These are phyloP conservation scores for Backusella mclennaniae DNA, from an alignment of 192 early-diverging fungal genomes.

Conservation along the genomic window DNA sequence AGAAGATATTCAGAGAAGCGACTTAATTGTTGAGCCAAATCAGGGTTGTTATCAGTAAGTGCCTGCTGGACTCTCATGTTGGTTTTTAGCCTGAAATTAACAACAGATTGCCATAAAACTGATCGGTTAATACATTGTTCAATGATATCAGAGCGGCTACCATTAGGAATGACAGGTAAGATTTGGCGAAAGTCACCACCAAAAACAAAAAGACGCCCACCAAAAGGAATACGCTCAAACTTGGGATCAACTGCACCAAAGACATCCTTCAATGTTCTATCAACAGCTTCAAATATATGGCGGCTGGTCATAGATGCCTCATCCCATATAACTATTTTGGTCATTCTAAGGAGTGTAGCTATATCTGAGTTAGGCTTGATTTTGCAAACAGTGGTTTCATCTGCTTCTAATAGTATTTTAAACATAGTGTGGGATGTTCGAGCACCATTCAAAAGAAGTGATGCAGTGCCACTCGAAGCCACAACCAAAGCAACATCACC, in stretches of 20 bases:
- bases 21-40: background rate
- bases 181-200: conserved; percentile 34
- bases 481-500: conserved; percentile 2
- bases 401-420: conserved; percentile 28
- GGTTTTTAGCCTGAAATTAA: background rate
- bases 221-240: conserved; percentile 23
- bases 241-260: background rate
- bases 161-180: conserved; percentile 24
- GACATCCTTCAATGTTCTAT: conserved; percentile 20
- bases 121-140: conserved; percentile 26
- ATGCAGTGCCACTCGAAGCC: conserved; percentile 29
- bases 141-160: conserved; percentile 14
- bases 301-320: conserved; percentile 34
- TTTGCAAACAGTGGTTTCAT: conserved; percentile 12
- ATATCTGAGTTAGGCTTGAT: background rate
- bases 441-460: conserved; percentile 28
- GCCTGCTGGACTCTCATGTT: conserved; percentile 20
- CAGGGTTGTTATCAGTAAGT: background rate
- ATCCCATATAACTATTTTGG: conserved; percentile 40
- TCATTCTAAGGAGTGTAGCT: conserved; percentile 3
- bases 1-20: background rate
- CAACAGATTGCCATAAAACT: conserved; percentile 5
- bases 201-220: conserved; percentile 29
- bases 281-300: conserved; percentile 21
- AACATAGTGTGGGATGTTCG: conserved; percentile 36